Evolutionary conservation across 148 eudicot species (phyloP).

Genomic region (Drosera capensis): DNA sequence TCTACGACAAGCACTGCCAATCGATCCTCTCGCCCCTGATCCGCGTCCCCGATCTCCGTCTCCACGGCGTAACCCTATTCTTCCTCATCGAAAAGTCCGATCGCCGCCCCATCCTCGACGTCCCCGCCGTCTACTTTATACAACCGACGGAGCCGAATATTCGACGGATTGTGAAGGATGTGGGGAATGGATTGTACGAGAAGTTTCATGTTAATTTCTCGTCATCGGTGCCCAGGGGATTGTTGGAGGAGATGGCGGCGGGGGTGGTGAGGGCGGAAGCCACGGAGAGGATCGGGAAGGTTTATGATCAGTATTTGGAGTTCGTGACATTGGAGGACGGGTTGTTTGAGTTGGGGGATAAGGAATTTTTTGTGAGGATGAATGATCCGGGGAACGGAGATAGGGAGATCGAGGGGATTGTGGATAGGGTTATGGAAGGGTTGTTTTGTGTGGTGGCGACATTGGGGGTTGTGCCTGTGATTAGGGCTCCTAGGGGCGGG

Average conservation of each 20-base stretch:
- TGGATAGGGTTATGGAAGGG: conserved; percentile 59
- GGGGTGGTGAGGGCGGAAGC: conserved; percentile 47
- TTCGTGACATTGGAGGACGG: conserved; percentile 78
- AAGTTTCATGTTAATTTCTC: conserved; percentile 18
- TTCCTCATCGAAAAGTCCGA: neutral
- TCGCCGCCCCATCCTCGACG: neutral
- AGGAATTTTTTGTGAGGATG: conserved; percentile 63
- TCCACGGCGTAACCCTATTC: neutral
- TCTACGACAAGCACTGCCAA: neutral
- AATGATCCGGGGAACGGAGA: conserved; percentile 87
- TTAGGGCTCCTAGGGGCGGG: conserved; percentile 80
- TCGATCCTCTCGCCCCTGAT: neutral
- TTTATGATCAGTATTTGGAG: conserved; percentile 91
- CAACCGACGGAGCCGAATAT: neutral
- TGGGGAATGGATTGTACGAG: neutral
- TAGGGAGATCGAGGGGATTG: conserved; percentile 64
- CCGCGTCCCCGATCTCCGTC: neutral
- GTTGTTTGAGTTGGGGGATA: conserved; percentile 62
- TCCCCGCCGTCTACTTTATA: neutral
- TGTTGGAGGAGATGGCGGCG: conserved; percentile 76
- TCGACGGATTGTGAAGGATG: neutral
- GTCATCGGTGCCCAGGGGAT: conserved; percentile 55
- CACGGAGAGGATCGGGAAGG: conserved; percentile 54
- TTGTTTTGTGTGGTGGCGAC: conserved; percentile 88
- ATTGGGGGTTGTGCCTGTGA: conserved; percentile 73